These are phyloP conservation scores for Aspergillus piperis DNA, from an alignment of 2,329 filamentous ascomycete species.

Conservation along the genomic window DNA sequence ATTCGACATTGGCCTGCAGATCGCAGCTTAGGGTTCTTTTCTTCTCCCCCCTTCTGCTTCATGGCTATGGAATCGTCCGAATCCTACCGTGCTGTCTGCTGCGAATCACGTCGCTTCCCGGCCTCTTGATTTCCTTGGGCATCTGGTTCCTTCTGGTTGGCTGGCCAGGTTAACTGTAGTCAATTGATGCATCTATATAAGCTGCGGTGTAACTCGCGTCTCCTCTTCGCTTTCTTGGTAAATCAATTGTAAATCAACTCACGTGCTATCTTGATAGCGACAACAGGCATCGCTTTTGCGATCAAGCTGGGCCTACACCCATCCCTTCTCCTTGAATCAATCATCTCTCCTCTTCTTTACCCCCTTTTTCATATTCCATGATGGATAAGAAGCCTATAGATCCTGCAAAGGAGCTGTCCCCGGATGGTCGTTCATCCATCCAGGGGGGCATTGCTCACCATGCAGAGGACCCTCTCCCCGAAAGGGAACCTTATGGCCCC, in stretches of 20 bases:
- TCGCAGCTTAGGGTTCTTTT: constrained; percentile 14
- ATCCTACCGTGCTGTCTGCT: background rate
- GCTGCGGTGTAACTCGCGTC: background rate
- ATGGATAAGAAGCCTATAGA: constrained; percentile 25
- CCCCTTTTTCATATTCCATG: background rate
- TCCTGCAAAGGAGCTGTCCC: constrained; percentile 19
- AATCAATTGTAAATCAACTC: background rate
- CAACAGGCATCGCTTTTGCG: background rate
- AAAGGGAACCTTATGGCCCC: constrained; percentile 36
- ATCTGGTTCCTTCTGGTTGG: constrained; percentile 8
- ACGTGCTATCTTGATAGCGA: background rate
- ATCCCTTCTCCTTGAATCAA: background rate
- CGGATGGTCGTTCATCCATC: constrained; percentile 18
- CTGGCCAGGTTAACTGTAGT: background rate
- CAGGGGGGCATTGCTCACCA: constrained; percentile 36
- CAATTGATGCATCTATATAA: constrained; percentile 13
- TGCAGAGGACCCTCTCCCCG: constrained; percentile 33
- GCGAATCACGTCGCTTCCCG: constrained; percentile 16
- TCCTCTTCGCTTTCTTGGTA: background rate
- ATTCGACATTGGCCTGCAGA: constrained; percentile 13
- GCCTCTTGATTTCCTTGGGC: constrained; percentile 6
- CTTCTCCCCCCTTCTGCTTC: constrained; percentile 11
- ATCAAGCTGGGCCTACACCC: background rate
- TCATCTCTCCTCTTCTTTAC: background rate
- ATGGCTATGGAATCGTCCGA: constrained; percentile 9